Conservation (phyloP, 768 basidiomycete species). For the Suillus cothurnatus region DNA sequence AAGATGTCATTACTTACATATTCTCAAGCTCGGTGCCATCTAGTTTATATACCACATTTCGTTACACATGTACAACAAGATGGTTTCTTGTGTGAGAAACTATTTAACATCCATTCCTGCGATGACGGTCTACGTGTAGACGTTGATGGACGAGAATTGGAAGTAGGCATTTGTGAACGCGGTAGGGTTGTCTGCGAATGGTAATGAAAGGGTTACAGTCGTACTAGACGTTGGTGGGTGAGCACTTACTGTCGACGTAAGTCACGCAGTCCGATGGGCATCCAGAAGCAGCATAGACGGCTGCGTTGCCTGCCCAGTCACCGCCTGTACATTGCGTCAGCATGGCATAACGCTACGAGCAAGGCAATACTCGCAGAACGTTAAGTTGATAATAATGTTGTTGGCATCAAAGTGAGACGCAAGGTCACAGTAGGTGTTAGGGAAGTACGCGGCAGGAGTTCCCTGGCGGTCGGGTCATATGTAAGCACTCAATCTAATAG, state of each 20-base stretch:
- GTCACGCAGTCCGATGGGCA: conserved; percentile 34
- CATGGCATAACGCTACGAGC: background rate
- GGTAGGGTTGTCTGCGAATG: conserved; percentile 33
- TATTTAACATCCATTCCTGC: background rate
- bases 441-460: conserved; percentile 37
- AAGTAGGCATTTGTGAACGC: conserved; percentile 47
- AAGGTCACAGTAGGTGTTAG: conserved; percentile 43
- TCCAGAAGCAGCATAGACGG: conserved; percentile 30
- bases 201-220: background rate
- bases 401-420: conserved; percentile 36
- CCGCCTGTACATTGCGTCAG: conserved; percentile 24
- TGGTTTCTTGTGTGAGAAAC: background rate
- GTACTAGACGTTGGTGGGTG: background rate
- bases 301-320: conserved; percentile 30
- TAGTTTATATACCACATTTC: background rate
- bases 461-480: conserved; percentile 21
- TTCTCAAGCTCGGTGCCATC: background rate
- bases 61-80: background rate
- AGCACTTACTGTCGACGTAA: conserved; percentile 31
- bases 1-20: background rate
- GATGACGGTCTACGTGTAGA: conserved; percentile 31
- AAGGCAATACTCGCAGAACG: conserved; percentile 29
- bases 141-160: conserved; percentile 38
- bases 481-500: background rate
- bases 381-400: conserved; percentile 37